A percentile compares a stretch with the other conserved stretches of the same genome.
phyloP scores from a whole-genome alignment of 164 flowering plant species.

The Macadamia tetraphylla region DNA sequence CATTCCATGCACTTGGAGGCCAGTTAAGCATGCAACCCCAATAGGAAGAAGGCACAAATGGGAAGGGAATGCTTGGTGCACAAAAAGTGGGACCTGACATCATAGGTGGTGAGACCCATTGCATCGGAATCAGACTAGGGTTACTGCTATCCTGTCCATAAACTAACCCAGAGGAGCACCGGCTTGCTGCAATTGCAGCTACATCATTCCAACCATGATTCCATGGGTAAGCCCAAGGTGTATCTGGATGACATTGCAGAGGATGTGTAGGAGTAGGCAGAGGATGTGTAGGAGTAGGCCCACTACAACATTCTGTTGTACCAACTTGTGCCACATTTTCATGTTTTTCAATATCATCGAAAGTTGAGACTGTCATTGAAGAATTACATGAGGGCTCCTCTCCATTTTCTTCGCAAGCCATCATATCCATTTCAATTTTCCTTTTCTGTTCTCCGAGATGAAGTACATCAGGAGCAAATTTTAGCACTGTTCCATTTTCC shows the following conservation, averaged over 20 bases:
- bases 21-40: conserved; percentile 41
- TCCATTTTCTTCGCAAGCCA: conserved; percentile 15
- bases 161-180: conserved; percentile 18
- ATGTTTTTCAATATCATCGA: conserved; percentile 17
- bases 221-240: conserved; percentile 33
- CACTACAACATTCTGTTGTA: conserved; percentile 6
- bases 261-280: conserved; percentile 10
- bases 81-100: conserved; percentile 25
- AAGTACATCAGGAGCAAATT: conserved; percentile 38
- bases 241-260: conserved; percentile 25
- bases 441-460: conserved; percentile 33
- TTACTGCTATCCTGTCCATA: conserved; percentile 14
- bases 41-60: conserved; percentile 35
- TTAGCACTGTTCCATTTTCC: conserved; percentile 28
- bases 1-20: conserved; percentile 26
- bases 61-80: conserved; percentile 29
- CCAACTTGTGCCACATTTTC: conserved; percentile 14
- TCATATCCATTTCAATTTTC: conserved; percentile 13
- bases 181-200: conserved; percentile 10
- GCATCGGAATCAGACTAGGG: conserved; percentile 20
- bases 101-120: conserved; percentile 23
- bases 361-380: conserved; percentile 16
- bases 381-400: conserved; percentile 29
- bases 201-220: conserved; percentile 20
- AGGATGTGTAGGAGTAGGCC: too few species aligned